Percentiles rank a stretch among this genome's conserved stretches.
Conservation (phyloP, 2,329 filamentous ascomycete species). For the Ceratocystis destructans region DNA sequence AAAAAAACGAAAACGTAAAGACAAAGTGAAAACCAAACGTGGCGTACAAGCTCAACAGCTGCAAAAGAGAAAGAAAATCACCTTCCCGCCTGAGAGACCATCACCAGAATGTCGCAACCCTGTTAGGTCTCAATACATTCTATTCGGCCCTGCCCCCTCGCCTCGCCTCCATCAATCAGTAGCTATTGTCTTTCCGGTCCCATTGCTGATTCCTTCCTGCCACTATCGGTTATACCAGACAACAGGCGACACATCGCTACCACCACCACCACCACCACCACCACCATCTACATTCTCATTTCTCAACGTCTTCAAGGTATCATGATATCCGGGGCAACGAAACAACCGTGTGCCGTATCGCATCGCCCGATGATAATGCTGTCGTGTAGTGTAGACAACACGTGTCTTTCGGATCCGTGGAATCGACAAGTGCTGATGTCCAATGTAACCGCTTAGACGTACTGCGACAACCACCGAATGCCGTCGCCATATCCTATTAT, state of each 20-base stretch:
- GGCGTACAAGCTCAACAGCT: conserved; percentile 4
- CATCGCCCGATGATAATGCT: background rate
- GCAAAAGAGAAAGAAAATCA: conserved; percentile 8
- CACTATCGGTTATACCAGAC: background rate
- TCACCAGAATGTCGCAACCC: background rate
- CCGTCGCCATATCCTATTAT: conserved; percentile 64
- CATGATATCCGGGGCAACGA: conserved; percentile 9
- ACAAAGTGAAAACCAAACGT: conserved; percentile 4
- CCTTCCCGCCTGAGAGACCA: background rate
- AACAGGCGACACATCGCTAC: background rate
- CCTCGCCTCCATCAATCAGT: background rate
- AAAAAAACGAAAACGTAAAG: conserved; percentile 6
- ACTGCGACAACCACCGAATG: conserved; percentile 86
- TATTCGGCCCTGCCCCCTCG: background rate
- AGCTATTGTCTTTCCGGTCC: background rate
- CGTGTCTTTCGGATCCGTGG: background rate
- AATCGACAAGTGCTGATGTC: background rate
- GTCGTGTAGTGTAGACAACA: background rate
- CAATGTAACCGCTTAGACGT: conserved; percentile 49
- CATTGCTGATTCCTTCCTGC: background rate
- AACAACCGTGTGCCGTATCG: background rate
- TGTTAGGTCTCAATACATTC: background rate
- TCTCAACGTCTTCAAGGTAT: conserved; percentile 11
- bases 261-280: background rate
- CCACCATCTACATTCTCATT: background rate